phyloP scores from a whole-genome alignment of 169 alveolate species.

The Babesia bigemina region DNA sequence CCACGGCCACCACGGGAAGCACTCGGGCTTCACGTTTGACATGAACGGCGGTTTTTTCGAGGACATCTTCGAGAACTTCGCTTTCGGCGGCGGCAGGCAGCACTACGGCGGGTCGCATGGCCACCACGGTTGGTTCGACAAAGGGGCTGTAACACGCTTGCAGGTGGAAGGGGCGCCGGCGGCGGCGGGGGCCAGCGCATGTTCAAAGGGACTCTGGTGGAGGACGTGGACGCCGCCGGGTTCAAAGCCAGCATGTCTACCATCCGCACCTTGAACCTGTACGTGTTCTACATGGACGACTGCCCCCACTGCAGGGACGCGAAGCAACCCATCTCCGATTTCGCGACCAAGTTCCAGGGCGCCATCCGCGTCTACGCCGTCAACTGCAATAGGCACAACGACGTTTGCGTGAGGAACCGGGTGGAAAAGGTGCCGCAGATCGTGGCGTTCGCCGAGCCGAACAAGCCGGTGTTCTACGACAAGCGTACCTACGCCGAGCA shows the following conservation, averaged over 20 bases:
- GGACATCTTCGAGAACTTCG: constrained; percentile 80
- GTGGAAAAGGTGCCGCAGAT: constrained; percentile 71
- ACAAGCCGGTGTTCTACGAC: constrained; percentile 25
- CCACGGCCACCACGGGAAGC: constrained; percentile 60
- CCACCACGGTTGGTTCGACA: constrained; percentile 9
- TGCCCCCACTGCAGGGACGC: constrained; percentile 77
- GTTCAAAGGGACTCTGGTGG: constrained; percentile 70
- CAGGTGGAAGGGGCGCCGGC: constrained; percentile 67
- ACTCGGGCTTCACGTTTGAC: constrained; percentile 69
- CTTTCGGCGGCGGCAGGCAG: constrained; percentile 52
- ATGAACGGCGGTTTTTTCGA: constrained; percentile 80
- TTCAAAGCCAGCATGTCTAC: constrained; percentile 36
- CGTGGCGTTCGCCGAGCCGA: constrained; percentile 48
- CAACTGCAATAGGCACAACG: constrained; percentile 68
- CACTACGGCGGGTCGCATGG: constrained; percentile 28
- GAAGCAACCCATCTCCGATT: constrained; percentile 58
- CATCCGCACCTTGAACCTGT: constrained; percentile 63
- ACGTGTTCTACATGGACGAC: constrained; percentile 76
- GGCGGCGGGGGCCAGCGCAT: constrained; percentile 45
- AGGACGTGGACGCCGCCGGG: constrained; percentile 59
- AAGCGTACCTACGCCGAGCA: constrained; percentile 41
- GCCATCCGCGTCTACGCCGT: constrained; percentile 68
- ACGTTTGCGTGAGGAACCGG: constrained; percentile 53
- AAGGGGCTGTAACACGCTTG: constrained; percentile 50
- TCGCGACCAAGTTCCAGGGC: constrained; percentile 73